phyloP scores from a whole-genome alignment of 441 rosid species.

The Pelargonium myrrhifolium region DNA sequence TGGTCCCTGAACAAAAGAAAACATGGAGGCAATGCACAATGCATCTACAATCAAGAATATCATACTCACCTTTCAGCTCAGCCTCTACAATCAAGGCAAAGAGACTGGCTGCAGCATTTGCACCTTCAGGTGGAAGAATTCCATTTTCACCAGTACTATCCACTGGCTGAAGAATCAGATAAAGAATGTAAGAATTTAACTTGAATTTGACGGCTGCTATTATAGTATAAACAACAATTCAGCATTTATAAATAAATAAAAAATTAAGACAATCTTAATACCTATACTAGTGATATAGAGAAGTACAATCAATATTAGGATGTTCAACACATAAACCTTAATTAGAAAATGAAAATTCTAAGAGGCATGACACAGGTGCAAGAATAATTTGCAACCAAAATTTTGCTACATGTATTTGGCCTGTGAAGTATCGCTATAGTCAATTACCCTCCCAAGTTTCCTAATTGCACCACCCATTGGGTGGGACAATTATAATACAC shows the following conservation, averaged over 20 bases:
- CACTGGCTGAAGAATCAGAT: conserved; percentile 46
- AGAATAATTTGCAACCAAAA: background rate
- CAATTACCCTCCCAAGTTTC: too few species aligned
- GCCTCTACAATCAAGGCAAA: conserved; percentile 74
- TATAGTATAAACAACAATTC: background rate
- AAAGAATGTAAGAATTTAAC: conserved; percentile 16
- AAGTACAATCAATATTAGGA: background rate
- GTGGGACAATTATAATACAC: too few species aligned
- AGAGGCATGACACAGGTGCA: background rate
- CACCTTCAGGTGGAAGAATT: conserved; percentile 76
- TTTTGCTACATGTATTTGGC: background rate
- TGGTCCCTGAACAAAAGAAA: conserved; percentile 9
- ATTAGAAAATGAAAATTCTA: background rate
- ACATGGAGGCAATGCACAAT: conserved; percentile 18
- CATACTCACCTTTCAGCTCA: conserved; percentile 63
- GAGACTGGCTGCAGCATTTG: conserved; percentile 66
- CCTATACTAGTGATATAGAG: background rate
- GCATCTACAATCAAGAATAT: conserved; percentile 7
- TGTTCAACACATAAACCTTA: background rate
- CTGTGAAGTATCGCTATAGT: background rate
- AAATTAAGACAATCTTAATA: background rate
- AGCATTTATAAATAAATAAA: background rate
- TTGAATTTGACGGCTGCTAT: conserved; percentile 1
- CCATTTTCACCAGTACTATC: conserved; percentile 47
- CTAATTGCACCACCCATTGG: too few species aligned